A percentile compares a stretch with the other conserved stretches of the same genome.
phyloP scores from a whole-genome alignment of 768 basidiomycete species.

The Dendrothele bispora region DNA sequence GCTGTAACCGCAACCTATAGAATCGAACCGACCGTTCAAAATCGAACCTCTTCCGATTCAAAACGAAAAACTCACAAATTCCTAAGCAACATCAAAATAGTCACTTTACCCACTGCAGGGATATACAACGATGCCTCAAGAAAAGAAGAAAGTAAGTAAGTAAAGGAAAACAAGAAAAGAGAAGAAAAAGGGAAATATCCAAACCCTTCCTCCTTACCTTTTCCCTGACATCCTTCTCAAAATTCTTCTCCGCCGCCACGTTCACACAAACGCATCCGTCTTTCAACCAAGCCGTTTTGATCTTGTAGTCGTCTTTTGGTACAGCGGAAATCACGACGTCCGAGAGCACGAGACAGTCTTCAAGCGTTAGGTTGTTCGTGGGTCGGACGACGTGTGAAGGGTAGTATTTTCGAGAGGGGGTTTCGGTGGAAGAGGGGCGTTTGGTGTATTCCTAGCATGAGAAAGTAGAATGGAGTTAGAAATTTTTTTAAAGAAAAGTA shows the following conservation, averaged over 20 bases:
- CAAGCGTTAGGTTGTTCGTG: constrained; percentile 53
- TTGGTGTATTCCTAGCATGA: constrained; percentile 81
- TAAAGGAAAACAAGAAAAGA: too few species aligned
- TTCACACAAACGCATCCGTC: constrained; percentile 94
- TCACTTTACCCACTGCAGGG: constrained; percentile 96
- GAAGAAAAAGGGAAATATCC: too few species aligned
- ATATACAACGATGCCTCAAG: constrained; percentile 88
- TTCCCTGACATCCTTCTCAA: constrained; percentile 88
- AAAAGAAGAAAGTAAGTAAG: background rate
- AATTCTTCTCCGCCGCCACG: constrained; percentile 94
- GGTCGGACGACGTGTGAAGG: constrained; percentile 83
- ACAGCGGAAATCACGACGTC: constrained; percentile 97
- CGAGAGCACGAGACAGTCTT: constrained; percentile 79
- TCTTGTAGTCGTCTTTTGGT: constrained; percentile 79
- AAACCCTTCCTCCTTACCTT: constrained; percentile 68
- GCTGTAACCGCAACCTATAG: constrained; percentile 54
- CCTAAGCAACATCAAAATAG: constrained; percentile 94
- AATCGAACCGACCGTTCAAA: background rate
- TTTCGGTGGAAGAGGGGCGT: constrained; percentile 56
- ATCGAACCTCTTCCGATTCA: background rate
- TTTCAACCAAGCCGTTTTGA: constrained; percentile 87
- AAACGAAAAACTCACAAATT: constrained; percentile 70
- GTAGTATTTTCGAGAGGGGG: constrained; percentile 59
- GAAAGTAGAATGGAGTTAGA: background rate
- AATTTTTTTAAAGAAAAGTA: background rate